Percentiles rank a stretch among this genome's conserved stretches.
phyloP scores from a whole-genome alignment of 2,329 filamentous ascomycete genomes.

The Aureobasidium sp. region DNA sequence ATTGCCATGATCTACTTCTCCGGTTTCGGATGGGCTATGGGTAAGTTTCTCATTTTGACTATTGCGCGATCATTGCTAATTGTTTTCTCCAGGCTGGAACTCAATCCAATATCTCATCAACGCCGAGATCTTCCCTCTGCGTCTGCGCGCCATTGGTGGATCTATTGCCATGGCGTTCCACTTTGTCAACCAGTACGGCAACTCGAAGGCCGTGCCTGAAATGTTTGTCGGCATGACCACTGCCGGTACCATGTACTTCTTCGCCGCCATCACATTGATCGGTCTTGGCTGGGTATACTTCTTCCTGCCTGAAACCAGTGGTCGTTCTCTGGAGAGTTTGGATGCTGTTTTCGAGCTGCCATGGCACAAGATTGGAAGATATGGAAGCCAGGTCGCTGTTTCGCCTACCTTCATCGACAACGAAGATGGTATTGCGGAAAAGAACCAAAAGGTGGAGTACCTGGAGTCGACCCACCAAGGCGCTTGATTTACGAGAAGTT shows the following conservation, averaged over 20 bases:
- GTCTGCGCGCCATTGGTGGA: conserved; percentile 63
- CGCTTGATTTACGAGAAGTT: neutral
- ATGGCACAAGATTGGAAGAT: conserved; percentile 66
- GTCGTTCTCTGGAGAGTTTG: conserved; percentile 51
- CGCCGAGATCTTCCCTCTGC: conserved; percentile 68
- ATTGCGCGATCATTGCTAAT: neutral
- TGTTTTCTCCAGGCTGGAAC: conserved; percentile 48
- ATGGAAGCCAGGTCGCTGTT: conserved; percentile 26
- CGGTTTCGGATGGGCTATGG: conserved; percentile 62
- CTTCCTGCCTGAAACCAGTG: conserved; percentile 45
- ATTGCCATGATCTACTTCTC: conserved; percentile 50
- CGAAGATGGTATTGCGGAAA: conserved; percentile 22
- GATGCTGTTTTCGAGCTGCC: conserved; percentile 53
- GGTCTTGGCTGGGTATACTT: conserved; percentile 59
- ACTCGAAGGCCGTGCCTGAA: conserved; percentile 64
- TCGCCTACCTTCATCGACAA: conserved; percentile 23
- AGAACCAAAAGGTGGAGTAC: conserved; percentile 16
- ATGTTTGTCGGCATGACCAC: conserved; percentile 58
- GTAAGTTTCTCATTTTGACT: neutral
- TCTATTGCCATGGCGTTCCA: conserved; percentile 71
- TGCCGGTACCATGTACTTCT: conserved; percentile 72
- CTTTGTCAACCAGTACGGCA: conserved; percentile 73
- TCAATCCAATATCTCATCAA: conserved; percentile 72
- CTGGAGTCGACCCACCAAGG: neutral
- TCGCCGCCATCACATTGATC: conserved; percentile 59